Percentiles rank a stretch among this genome's conserved stretches.
Conservation (phyloP, 306 rosid genomes). For the Trifolium dubium region DNA sequence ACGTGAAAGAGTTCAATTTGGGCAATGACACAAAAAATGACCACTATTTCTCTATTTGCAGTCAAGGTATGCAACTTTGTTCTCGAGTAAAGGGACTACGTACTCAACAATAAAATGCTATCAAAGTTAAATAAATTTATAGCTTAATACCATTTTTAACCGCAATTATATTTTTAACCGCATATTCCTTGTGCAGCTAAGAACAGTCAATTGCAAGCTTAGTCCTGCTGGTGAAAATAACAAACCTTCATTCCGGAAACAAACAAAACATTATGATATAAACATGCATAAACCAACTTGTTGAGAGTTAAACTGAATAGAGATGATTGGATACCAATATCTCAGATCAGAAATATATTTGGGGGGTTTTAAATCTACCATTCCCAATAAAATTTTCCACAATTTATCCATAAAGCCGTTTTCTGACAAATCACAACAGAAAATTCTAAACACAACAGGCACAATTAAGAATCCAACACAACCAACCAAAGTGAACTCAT, state of each 20-base stretch:
- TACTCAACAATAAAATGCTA: neutral
- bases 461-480: conserved; percentile 47
- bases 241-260: conserved; percentile 20
- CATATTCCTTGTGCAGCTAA: conserved; percentile 7
- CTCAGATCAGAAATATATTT: conserved; percentile 4
- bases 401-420: conserved; percentile 45
- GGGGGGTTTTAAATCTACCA: conserved; percentile 46
- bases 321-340: conserved; percentile 26
- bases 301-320: conserved; percentile 1
- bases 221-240: conserved; percentile 6
- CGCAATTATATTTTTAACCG: neutral
- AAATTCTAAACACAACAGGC: conserved; percentile 47
- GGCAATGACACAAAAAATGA: neutral
- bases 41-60: neutral
- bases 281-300: conserved; percentile 26
- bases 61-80: neutral
- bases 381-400: conserved; percentile 34
- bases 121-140: neutral
- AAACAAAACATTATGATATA: conserved; percentile 14
- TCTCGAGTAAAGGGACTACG: neutral
- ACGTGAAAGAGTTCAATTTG: neutral
- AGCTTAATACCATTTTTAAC: conserved; percentile 6
- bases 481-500: conserved; percentile 47
- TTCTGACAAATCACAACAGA: conserved; percentile 56
- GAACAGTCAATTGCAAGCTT: neutral